Evolutionary conservation across 2,329 filamentous ascomycete species (phyloP), one percentile per base, ranked within the genome.

Genomic region (Fusarium heterosporum): DNA sequence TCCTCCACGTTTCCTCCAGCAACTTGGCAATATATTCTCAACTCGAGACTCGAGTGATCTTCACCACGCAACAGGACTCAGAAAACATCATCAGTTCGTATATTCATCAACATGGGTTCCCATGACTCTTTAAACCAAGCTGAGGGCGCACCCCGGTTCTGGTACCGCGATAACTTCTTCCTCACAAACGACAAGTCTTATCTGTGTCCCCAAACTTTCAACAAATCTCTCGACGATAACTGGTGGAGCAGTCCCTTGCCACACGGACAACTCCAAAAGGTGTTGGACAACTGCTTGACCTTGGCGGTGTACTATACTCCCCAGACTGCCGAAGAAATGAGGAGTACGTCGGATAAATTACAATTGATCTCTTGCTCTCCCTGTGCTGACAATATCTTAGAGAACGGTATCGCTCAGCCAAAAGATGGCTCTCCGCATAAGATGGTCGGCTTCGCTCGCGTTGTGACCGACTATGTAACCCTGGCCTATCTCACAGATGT

Each of bases 401-500:
- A 64, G 51, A 74, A 77, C 50, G 76, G 77, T 25, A 68, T 74
- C 28, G 73, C 74, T 25, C 72, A 73, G 29, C 72, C 72, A 26
- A 70, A 73, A 26, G 64, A 72, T 47, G 76, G 77, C 30, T 71
- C 75, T 22, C 66, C 72, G 13, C 72, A 77, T 40, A 72, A 73
- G 26, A 76, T 82, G 72, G 76, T 80, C 51, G 80, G 80, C 55
- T 76, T 82, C 54, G 77, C 78, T 45, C 78, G 90, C 32, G 76
- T 91, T n/a, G 79, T 93, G 50, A 93, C 90, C 10, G 91, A 93
- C 76, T 84, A 86, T 70, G 83, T 87, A 45, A 90, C 89, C 0
- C 87, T 92, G 69, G 88, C 85, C 32, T 93, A 91, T 59, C 77
- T 82, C 53, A 90, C 89, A 26, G 90, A 92, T 71, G 87, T 92